Evolutionary conservation across 257 asterid species (phyloP).

Genomic region (Petunia axillaris): DNA sequence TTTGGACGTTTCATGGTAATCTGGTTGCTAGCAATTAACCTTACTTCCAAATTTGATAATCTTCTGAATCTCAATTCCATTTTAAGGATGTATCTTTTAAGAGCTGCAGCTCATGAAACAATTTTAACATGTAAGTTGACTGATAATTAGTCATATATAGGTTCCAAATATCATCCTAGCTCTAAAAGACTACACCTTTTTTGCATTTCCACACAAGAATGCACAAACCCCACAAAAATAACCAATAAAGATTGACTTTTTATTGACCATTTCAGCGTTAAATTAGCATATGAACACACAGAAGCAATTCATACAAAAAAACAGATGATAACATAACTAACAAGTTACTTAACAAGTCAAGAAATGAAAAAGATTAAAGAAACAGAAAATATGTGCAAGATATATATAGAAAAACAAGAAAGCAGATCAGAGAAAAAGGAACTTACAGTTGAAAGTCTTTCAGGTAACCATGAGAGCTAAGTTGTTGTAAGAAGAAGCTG

Average conservation of each 20-base stretch:
- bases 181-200: not conserved
- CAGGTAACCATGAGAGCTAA: not conserved
- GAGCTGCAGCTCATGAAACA: not conserved
- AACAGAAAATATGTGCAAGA: not conserved
- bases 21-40: too few relatives aligned
- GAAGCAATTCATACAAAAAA: not conserved
- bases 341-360: not conserved
- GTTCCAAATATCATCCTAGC: not conserved
- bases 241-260: not conserved
- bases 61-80: not conserved
- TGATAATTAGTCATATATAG: not conserved
- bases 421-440: constrained; percentile 7
- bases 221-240: not conserved
- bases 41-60: not conserved
- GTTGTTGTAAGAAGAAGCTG: not conserved
- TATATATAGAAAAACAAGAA: not conserved
- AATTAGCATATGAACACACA: not conserved
- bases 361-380: not conserved
- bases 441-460: constrained; percentile 6
- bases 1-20: too few relatives aligned
- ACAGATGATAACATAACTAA: not conserved
- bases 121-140: not conserved
- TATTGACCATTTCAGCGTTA: not conserved
- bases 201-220: not conserved
- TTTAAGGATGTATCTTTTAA: not conserved